Conservation (phyloP, 192 early-diverging fungal species). For the Tieghemiomyces parasiticus region DNA sequence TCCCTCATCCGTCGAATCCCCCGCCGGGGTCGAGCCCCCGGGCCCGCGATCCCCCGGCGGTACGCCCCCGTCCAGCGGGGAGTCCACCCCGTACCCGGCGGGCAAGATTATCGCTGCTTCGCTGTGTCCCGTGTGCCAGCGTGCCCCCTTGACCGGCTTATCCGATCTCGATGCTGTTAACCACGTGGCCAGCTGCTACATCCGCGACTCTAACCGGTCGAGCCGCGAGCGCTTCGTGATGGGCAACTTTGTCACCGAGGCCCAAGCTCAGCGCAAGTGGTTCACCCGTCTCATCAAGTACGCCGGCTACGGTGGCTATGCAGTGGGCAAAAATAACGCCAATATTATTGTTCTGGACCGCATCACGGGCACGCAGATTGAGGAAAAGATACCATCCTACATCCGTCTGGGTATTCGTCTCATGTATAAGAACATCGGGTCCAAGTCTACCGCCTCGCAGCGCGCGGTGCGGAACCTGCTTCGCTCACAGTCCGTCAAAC, state of each 20-base stretch:
- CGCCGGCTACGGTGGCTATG: slow-evolving; percentile 45
- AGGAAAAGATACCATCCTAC: slow-evolving; percentile 68
- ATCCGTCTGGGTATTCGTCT: slow-evolving; percentile 66
- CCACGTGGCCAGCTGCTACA: slow-evolving; percentile 58
- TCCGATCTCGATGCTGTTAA: slow-evolving; percentile 56
- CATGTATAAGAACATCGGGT: slow-evolving; percentile 46
- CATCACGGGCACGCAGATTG: slow-evolving; percentile 41
- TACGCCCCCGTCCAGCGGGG: background rate
- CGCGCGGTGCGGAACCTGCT: slow-evolving; percentile 23
- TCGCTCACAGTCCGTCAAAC: slow-evolving; percentile 38
- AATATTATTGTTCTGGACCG: slow-evolving; percentile 69
- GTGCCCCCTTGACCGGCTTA: slow-evolving; percentile 28
- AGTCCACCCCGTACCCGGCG: background rate
- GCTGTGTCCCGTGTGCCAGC: slow-evolving; percentile 56
- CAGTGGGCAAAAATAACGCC: slow-evolving; percentile 44
- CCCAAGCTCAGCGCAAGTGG: slow-evolving; percentile 56
- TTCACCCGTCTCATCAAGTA: slow-evolving; percentile 42
- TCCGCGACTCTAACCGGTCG: slow-evolving; percentile 39
- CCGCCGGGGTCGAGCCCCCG: background rate
- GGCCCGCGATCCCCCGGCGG: background rate
- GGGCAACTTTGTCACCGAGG: slow-evolving; percentile 63
- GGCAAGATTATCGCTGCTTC: slow-evolving; percentile 3
- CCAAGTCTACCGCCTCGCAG: slow-evolving; percentile 6
- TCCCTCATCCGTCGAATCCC: background rate
- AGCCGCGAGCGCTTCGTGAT: slow-evolving; percentile 50